phyloP scores from a whole-genome alignment of 2,329 filamentous ascomycete species.

The Colletotrichum theobromicola region DNA sequence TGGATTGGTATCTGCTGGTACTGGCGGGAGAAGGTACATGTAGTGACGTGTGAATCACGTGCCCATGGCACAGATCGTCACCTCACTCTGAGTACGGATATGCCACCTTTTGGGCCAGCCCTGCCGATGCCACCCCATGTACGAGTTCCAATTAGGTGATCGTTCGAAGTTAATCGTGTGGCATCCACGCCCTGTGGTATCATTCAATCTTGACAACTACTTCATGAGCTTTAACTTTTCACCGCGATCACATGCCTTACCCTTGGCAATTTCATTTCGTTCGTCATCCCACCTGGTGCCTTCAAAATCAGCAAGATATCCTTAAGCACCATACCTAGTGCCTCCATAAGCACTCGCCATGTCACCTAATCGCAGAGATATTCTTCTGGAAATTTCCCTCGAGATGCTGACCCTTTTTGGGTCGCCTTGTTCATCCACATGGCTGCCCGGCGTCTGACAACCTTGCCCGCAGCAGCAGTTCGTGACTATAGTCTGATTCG shows the following conservation, averaged over 20 bases:
- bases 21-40: too few relatives aligned
- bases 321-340: neutral
- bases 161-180: neutral
- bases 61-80: too few relatives aligned
- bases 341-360: neutral
- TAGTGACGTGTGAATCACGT: too few relatives aligned
- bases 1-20: too few relatives aligned
- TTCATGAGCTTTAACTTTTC: neutral
- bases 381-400: neutral
- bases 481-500: neutral
- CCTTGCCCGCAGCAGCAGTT: neutral
- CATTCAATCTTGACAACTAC: neutral
- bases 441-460: neutral
- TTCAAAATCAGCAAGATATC: neutral
- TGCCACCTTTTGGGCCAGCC: neutral
- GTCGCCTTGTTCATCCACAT: neutral
- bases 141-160: neutral
- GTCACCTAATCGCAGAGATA: neutral
- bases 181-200: neutral
- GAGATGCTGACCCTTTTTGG: neutral
- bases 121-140: neutral
- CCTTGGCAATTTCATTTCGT: neutral
- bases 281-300: neutral
- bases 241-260: neutral
- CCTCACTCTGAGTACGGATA: accelerated